Evolutionary conservation across 306 rosid genomes (phyloP).

Genomic region (Ormosia emarginata): DNA sequence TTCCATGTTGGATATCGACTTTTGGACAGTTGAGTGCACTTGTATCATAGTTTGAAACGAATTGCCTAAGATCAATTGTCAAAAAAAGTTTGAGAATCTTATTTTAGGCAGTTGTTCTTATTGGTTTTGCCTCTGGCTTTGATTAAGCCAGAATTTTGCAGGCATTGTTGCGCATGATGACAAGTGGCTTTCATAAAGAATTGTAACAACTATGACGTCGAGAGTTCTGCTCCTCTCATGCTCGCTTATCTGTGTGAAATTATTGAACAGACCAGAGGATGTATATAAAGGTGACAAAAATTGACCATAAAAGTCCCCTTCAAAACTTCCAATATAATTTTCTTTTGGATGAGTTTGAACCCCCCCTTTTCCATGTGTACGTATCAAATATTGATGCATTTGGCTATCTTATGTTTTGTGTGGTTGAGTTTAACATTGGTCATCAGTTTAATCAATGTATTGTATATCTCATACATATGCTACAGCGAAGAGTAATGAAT

Average conservation of each 20-base stretch:
- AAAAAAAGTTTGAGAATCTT: background rate
- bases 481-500: background rate
- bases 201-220: conserved; percentile 31
- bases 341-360: conserved; percentile 16
- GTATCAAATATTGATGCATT: background rate
- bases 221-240: conserved; percentile 28
- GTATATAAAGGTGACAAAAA: conserved; percentile 50
- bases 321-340: conserved; percentile 2
- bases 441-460: background rate
- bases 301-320: conserved; percentile 25
- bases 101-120: conserved; percentile 1
- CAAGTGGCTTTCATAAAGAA: conserved; percentile 40
- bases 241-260: conserved; percentile 33
- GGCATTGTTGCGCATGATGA: conserved; percentile 34
- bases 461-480: background rate
- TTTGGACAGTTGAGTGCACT: background rate
- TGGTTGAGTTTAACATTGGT: background rate
- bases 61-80: background rate
- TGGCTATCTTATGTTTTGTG: background rate
- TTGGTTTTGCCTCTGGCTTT: conserved; percentile 9
- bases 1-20: background rate
- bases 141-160: conserved; percentile 37
- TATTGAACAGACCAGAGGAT: conserved; percentile 38
- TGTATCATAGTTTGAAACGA: background rate
- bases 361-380: background rate